Percentiles rank a stretch among this genome's conserved stretches.
These are phyloP conservation scores for Anaeromyces robustus DNA, from an alignment of 192 early-diverging fungal genomes.

Conservation along the genomic window DNA sequence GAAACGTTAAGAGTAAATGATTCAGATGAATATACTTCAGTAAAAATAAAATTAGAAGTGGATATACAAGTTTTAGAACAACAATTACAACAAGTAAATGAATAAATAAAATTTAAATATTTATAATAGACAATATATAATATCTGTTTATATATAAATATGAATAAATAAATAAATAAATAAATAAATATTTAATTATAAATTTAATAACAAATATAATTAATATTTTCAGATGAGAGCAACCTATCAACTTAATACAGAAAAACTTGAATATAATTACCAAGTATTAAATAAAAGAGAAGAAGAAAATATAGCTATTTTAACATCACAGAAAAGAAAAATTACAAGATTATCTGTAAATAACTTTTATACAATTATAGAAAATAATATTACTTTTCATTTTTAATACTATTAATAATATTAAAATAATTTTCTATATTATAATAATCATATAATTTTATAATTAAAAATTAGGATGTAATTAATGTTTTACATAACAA, in stretches of 20 bases:
- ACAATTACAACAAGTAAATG: conserved; percentile 27
- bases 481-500: conserved; percentile 35
- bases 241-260: conserved; percentile 40
- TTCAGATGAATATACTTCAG: conserved; percentile 43
- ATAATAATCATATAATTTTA: too few species aligned
- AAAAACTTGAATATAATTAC: conserved; percentile 47
- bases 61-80: conserved; percentile 49
- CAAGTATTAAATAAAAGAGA: conserved; percentile 47
- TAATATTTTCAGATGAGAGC: conserved; percentile 46
- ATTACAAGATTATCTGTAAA: conserved; percentile 28
- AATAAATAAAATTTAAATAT: too few species aligned
- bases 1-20: conserved; percentile 33
- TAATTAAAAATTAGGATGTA: conserved; percentile 16
- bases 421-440: too few species aligned
- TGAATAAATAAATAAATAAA: conserved; percentile 1
- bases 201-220: too few species aligned
- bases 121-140: too few species aligned
- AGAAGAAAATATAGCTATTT: conserved; percentile 40
- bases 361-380: too few species aligned
- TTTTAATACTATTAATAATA: too few species aligned
- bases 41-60: conserved; percentile 46
- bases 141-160: neutral
- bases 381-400: too few species aligned
- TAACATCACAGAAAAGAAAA: conserved; percentile 38
- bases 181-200: neutral